Evolutionary conservation across 2,329 filamentous ascomycete genomes (phyloP).

Genomic region (Mycosphaerella sp.): DNA sequence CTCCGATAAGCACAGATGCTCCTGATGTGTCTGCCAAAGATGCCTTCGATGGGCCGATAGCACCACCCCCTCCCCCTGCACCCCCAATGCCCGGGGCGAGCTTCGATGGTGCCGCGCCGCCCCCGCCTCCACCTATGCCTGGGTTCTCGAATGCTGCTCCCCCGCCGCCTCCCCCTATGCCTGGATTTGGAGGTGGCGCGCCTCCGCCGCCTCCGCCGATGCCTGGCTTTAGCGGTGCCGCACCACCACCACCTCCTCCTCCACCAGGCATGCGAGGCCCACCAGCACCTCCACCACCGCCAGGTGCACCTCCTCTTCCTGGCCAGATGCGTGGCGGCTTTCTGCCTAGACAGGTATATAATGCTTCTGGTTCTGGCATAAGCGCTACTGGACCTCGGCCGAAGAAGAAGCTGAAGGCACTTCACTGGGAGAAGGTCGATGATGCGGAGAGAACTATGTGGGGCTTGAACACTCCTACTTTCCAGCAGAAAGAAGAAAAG

Average conservation of each 20-base stretch:
- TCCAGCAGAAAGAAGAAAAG: conserved; percentile 87
- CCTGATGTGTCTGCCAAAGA: conserved; percentile 39
- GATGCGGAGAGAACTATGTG: conserved; percentile 85
- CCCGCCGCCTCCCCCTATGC: conserved; percentile 43
- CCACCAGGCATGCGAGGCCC: conserved; percentile 51
- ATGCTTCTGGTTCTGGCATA: conserved; percentile 51
- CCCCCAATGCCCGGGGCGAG: conserved; percentile 32
- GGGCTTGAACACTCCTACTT: conserved; percentile 79
- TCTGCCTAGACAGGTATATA: conserved; percentile 58
- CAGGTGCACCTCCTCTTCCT: conserved; percentile 59
- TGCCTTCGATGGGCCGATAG: conserved; percentile 38
- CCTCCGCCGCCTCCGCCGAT: conserved; percentile 38
- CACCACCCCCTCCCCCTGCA: conserved; percentile 44
- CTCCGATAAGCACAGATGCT: conserved; percentile 49
- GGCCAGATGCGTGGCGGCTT: conserved; percentile 62
- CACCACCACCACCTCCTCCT: conserved; percentile 44
- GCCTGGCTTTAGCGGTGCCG: conserved; percentile 38
- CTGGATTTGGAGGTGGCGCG: conserved; percentile 41
- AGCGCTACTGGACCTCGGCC: conserved; percentile 76
- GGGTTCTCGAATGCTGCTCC: conserved; percentile 36
- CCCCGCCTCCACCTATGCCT: conserved; percentile 43
- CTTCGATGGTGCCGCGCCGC: conserved; percentile 38
- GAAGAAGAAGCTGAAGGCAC: conserved; percentile 98
- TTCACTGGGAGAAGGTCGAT: conserved; percentile 99
- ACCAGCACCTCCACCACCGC: conserved; percentile 55